Conservation (phyloP, 495 filamentous ascomycete genomes). For the Xylaria palmicola region DNA sequence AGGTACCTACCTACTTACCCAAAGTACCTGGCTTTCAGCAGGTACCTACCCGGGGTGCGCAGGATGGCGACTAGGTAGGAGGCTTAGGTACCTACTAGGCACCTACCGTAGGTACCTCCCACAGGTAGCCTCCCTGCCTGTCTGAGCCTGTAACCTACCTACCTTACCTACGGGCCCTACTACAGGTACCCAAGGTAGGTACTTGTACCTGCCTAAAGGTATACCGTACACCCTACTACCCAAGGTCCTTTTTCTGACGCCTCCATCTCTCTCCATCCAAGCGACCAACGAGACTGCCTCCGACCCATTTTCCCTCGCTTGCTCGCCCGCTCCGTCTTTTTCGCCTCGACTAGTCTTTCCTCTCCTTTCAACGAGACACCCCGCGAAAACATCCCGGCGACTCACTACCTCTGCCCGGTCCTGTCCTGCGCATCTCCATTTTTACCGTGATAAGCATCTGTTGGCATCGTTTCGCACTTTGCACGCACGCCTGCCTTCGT, state of each 20-base stretch:
- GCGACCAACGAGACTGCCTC: background rate
- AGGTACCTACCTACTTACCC: background rate
- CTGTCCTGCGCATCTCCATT: slow-evolving; percentile 18
- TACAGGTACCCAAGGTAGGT: background rate
- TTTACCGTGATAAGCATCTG: slow-evolving; percentile 18
- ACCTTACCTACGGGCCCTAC: no score
- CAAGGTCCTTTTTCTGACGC: background rate
- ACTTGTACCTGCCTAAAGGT: background rate
- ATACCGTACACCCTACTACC: no score
- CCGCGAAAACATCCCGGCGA: slow-evolving; percentile 18
- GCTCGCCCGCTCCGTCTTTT: slow-evolving; percentile 2
- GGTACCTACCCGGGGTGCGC: no score
- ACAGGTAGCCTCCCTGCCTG: no score
- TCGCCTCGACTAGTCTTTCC: slow-evolving; percentile 15
- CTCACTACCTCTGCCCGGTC: slow-evolving; percentile 1
- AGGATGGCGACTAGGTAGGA: no score
- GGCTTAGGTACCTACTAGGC: background rate
- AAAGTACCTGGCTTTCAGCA: no score
- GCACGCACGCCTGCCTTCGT: background rate
- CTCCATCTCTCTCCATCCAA: slow-evolving; percentile 5
- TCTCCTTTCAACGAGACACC: slow-evolving; percentile 3
- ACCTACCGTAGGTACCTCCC: background rate
- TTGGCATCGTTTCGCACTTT: slow-evolving; percentile 13
- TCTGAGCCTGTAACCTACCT: no score
- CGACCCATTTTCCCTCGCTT: slow-evolving; percentile 4